Evolutionary conservation across 2,329 filamentous ascomycete species (phyloP).

Genomic region (Colletotrichum tamarilloi): DNA sequence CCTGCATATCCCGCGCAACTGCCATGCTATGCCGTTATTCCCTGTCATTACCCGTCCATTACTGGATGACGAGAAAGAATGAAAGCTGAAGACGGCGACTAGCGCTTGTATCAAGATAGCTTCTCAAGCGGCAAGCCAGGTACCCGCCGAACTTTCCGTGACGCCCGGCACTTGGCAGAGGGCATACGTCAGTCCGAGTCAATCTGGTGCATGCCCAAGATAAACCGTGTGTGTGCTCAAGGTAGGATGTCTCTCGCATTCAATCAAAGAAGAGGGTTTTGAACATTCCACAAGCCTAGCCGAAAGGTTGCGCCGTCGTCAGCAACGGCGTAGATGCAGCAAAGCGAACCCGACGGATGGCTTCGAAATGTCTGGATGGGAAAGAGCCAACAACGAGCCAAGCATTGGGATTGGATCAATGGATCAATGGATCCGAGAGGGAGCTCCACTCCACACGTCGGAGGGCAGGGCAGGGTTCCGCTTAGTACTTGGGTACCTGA

Average conservation of each 20-base stretch:
- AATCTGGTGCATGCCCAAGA: background rate
- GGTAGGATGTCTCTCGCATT: background rate
- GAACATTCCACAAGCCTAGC: slow-evolving; percentile 8
- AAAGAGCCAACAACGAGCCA: slow-evolving; percentile 14
- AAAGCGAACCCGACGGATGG: background rate
- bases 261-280: background rate
- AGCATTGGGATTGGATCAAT: background rate
- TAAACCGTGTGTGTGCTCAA: background rate
- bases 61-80: background rate
- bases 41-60: background rate
- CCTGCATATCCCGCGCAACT: background rate
- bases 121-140: background rate
- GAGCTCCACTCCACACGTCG: background rate
- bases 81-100: background rate
- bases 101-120: background rate
- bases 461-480: background rate
- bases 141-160: background rate
- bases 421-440: background rate
- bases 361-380: background rate
- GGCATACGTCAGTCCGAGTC: background rate
- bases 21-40: background rate
- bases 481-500: too few relatives aligned
- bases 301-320: background rate
- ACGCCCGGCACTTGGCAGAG: background rate
- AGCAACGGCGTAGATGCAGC: slow-evolving; percentile 2